Conservation (phyloP, 2,329 filamentous ascomycete species). For the Botrytis byssoidea region DNA sequence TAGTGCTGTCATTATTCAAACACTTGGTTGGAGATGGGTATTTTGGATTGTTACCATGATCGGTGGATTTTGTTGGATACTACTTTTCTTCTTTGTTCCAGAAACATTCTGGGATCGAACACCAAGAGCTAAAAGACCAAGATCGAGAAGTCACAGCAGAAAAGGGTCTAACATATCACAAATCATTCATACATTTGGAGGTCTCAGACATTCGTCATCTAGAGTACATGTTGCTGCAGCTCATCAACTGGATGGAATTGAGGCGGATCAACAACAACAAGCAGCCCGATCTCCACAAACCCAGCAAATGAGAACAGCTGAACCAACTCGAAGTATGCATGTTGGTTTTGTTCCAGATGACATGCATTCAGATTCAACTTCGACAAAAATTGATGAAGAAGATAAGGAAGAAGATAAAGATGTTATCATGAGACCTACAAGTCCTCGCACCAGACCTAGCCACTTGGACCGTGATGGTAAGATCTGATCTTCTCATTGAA, state of each 20-base stretch:
- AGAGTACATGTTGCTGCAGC: background rate
- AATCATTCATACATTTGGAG: conserved; percentile 24
- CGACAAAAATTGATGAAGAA: conserved; percentile 3
- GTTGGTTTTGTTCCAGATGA: conserved; percentile 54
- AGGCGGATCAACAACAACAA: background rate
- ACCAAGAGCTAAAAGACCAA: conserved; percentile 45
- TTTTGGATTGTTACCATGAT: conserved; percentile 87
- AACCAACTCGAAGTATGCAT: conserved; percentile 42
- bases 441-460: background rate
- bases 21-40: conserved; percentile 82
- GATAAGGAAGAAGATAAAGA: background rate
- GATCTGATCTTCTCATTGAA: background rate
- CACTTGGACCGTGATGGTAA: background rate
- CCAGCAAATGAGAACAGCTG: background rate
- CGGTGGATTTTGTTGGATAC: conserved; percentile 64
- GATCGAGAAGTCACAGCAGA: conserved; percentile 24
- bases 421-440: conserved; percentile 8
- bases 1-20: conserved; percentile 79
- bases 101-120: conserved; percentile 95
- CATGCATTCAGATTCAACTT: conserved; percentile 19
- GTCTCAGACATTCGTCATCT: conserved; percentile 18
- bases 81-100: conserved; percentile 87
- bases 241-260: conserved; percentile 9
- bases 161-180: conserved; percentile 25
- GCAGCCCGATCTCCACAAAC: background rate